Base-by-base conservation (phyloP, 2,329 filamentous ascomycete genomes). In the Colletotrichum euphorbiae region DNA sequence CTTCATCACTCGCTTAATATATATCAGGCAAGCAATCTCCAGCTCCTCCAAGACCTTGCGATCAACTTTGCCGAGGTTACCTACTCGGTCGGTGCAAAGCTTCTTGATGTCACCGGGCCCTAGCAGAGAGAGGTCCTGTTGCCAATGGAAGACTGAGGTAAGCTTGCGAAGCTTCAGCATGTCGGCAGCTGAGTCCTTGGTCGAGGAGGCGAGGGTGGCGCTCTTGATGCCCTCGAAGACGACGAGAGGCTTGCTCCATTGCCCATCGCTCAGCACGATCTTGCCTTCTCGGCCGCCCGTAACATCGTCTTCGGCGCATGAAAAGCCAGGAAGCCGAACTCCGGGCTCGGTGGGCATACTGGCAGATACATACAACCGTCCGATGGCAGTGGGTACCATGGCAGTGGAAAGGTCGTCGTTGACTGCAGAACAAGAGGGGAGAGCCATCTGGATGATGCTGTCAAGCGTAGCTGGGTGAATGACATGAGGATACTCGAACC, bases 401-500 rank as follows among this genome's bases (percentile, higher is more conserved):
- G 45, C 19, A 48, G 45, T 48, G 5, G 45, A 19, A 19, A 48
- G 17, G 13, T 48, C 45, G 19, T 48, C 45, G 17, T 11, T 19
- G 7, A n/a, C 2, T 6, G 19, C 19, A 21, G 5, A 48, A 3
- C 45, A 28, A 8, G 11, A 48, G 45, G 45, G 11, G n/a, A 48
- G 45, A 12, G 19, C 11, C 45, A 2, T 17, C 8, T 59, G 62
- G 17, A 66, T 46, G 24, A 50, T 52, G 33, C 45, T 54, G 38
- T 66, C 63, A 8, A 61, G 57, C 4, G 40, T 12, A 17, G 50
- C 40, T 8, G 63, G 40, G 28, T 56, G 56, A 24, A 61, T 54
- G 38, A 61, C 56, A 31, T 54, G 56, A n/a, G 56, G 19, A 33
- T 58, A 36, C 28, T 55, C 17, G 33, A 54, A 40, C n/a, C 42